These are phyloP conservation scores for Solanum corneliomulleri DNA, from an alignment of 257 asterid species.

Conservation along the genomic window DNA sequence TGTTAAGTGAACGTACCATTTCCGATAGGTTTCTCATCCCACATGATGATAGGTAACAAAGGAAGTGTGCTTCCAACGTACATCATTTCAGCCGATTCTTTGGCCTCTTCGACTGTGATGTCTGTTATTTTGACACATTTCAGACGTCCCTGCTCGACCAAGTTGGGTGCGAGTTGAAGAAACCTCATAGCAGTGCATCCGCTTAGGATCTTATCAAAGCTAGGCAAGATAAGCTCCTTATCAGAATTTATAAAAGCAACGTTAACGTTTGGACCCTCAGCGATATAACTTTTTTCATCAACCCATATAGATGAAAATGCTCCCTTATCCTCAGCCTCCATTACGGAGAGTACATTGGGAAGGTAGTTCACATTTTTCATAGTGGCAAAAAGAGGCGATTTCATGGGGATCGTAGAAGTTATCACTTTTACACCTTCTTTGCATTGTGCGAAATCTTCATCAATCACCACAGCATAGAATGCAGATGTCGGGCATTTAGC, in stretches of 20 bases:
- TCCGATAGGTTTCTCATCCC: conserved; percentile 83
- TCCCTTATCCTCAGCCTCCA: conserved; percentile 88
- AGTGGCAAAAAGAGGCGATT: conserved; percentile 66
- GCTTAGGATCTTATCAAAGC: conserved; percentile 54
- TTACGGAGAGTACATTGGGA: conserved; percentile 62
- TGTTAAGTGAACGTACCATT: conserved; percentile 35
- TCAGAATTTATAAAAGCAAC: conserved; percentile 61
- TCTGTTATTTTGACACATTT: conserved; percentile 33
- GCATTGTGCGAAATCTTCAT: conserved; percentile 48
- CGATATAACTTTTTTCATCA: conserved; percentile 61
- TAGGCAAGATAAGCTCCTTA: conserved; percentile 59
- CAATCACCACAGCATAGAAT: conserved; percentile 73
- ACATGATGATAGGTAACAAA: conserved; percentile 46
- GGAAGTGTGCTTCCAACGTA: conserved; percentile 90
- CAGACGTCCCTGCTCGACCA: conserved; percentile 54
- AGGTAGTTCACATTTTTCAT: conserved; percentile 88
- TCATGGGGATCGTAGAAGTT: conserved; percentile 71
- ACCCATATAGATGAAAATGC: conserved; percentile 70
- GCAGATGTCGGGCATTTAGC: conserved; percentile 57
- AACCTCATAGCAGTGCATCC: conserved; percentile 92
- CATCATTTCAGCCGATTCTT: conserved; percentile 68
- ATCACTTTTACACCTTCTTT: conserved; percentile 67
- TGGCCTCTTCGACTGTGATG: conserved; percentile 46
- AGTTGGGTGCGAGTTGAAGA: conserved; percentile 54
- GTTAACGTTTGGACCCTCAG: conserved; percentile 92